Evolutionary conservation across 805 yeast species (phyloP).

Genomic region (Candida xyloterini): DNA sequence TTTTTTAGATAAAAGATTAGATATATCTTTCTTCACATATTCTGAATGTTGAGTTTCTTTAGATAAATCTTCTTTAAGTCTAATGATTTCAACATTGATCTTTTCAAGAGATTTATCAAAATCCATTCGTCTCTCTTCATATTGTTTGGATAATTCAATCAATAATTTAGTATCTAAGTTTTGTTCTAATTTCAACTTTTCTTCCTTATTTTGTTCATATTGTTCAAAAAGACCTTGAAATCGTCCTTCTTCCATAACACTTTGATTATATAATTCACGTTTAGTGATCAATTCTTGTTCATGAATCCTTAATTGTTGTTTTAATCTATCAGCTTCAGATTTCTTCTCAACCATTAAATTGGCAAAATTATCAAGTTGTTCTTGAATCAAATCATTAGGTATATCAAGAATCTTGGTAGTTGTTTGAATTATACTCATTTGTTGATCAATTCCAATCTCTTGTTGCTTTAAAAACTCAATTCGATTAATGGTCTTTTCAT

Average conservation of each 20-base stretch:
- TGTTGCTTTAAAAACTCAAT: conserved; percentile 55
- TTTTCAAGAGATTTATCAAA: conserved; percentile 16
- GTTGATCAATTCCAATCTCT: conserved; percentile 44
- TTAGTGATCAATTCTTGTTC: conserved; percentile 9
- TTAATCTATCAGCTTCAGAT: conserved; percentile 13
- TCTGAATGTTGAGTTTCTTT: conserved; percentile 42
- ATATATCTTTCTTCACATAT: conserved; percentile 42
- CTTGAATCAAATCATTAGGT: conserved; percentile 38
- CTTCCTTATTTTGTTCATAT: conserved; percentile 21
- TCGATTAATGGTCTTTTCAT: conserved; percentile 66
- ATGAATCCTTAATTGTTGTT: conserved; percentile 18
- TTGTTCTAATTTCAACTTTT: conserved; percentile 11
- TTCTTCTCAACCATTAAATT: conserved; percentile 27
- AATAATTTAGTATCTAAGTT: conserved; percentile 14
- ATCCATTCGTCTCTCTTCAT: conserved; percentile 1
- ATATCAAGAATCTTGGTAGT: conserved; percentile 48
- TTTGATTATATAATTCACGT: conserved; percentile 35
- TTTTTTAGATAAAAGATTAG: conserved; percentile 35
- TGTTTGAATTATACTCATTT: conserved; percentile 47
- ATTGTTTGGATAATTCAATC: neutral
- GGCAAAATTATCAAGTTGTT: conserved; percentile 42
- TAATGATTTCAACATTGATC: conserved; percentile 14
- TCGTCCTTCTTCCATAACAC: conserved; percentile 54
- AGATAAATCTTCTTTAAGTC: conserved; percentile 33
- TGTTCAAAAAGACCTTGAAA: conserved; percentile 36